These are phyloP conservation scores for Penicillium sp. DNA, from an alignment of 2,329 filamentous ascomycete genomes.

Conservation along the genomic window DNA sequence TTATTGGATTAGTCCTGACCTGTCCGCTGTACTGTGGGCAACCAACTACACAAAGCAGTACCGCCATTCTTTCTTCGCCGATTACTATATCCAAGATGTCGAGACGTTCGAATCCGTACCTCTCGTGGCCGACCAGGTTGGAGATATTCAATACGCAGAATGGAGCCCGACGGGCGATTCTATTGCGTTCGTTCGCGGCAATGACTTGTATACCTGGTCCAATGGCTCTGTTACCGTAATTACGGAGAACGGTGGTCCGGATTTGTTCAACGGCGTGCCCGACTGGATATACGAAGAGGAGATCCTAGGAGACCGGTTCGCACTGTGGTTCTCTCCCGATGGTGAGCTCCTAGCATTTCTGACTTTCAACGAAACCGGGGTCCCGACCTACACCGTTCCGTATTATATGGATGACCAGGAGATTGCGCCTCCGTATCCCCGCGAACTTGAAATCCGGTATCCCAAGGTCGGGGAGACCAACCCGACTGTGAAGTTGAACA, in stretches of 20 bases:
- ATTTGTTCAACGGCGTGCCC: constrained; percentile 88
- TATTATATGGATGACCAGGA: constrained; percentile 68
- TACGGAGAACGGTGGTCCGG: constrained; percentile 79
- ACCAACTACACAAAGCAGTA: constrained; percentile 72
- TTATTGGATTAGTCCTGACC: constrained; percentile 67
- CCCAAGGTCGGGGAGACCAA: constrained; percentile 73
- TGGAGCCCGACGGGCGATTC: constrained; percentile 63
- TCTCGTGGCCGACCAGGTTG: constrained; percentile 63
- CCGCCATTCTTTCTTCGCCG: constrained; percentile 69
- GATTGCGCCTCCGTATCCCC: constrained; percentile 65
- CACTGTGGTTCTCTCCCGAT: constrained; percentile 90
- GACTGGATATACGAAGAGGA: constrained; percentile 95
- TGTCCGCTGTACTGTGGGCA: constrained; percentile 64
- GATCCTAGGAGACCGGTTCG: constrained; percentile 74
- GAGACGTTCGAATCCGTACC: constrained; percentile 54
- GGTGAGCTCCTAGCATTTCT: constrained; percentile 85
- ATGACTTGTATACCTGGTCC: constrained; percentile 66
- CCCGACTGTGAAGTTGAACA: constrained; percentile 65
- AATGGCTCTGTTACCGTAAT: constrained; percentile 65
- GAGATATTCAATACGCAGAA: constrained; percentile 70
- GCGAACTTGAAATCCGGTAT: constrained; percentile 67
- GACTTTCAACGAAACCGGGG: constrained; percentile 78
- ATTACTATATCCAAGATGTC: constrained; percentile 69
- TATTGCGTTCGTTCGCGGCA: constrained; percentile 71
- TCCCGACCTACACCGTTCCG: constrained; percentile 67